A percentile compares a stretch with the other conserved stretches of the same genome.
Evolutionary conservation across 2,329 filamentous ascomycete genomes (phyloP).

Genomic region (Sordariomycetes sp.): DNA sequence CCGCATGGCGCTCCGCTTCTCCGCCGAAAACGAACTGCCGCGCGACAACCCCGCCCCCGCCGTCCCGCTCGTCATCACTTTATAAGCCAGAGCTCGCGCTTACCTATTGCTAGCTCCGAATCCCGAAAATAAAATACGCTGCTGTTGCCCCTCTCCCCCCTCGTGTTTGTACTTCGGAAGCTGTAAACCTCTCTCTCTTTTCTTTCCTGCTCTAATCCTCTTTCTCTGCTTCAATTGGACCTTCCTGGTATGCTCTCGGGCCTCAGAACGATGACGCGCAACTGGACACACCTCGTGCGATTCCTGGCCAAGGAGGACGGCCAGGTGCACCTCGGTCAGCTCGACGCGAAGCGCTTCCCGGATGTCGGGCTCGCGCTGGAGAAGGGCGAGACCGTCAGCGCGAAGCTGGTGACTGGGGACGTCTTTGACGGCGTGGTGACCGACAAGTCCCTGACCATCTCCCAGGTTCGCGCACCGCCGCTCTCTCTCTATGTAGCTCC

Average conservation of each 20-base stretch:
- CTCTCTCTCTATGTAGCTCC: neutral
- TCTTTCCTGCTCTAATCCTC: neutral
- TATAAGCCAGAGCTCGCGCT: neutral
- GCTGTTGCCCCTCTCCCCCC: neutral
- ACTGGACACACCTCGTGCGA: slow-evolving; percentile 27
- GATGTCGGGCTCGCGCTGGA: slow-evolving; percentile 23
- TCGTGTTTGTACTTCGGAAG: neutral
- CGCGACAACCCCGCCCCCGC: neutral
- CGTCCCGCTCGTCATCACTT: neutral
- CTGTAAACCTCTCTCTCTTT: neutral
- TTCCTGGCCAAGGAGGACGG: slow-evolving; percentile 29
- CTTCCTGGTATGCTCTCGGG: neutral
- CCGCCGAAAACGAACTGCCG: neutral
- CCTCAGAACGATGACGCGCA: slow-evolving; percentile 9
- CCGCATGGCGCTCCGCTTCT: neutral
- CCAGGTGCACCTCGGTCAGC: slow-evolving; percentile 25
- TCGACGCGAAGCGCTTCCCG: slow-evolving; percentile 17
- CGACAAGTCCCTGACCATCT: slow-evolving; percentile 15
- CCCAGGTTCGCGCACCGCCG: slow-evolving; percentile 10
- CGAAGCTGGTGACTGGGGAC: slow-evolving; percentile 19
- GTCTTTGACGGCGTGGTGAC: slow-evolving; percentile 23
- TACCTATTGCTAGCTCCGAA: neutral
- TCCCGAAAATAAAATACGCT: neutral
- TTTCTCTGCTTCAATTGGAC: neutral
- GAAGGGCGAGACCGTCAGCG: slow-evolving; percentile 19